phyloP scores from a whole-genome alignment of 805 yeast species.

The Wickerhamiella slavikovae region DNA sequence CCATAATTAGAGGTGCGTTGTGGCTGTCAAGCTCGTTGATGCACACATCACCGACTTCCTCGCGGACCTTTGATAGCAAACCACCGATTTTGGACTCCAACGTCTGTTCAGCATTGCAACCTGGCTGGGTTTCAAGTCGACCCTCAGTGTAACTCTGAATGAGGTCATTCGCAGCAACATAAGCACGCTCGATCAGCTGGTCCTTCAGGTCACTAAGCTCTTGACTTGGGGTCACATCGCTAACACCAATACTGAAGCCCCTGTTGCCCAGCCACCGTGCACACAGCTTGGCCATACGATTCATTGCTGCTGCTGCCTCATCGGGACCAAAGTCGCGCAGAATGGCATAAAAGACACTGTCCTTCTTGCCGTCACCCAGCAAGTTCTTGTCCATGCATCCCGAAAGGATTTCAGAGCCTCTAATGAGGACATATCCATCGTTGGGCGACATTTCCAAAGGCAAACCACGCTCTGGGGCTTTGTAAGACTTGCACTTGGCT shows the following conservation, averaged over 20 bases:
- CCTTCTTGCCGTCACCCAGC: constrained; percentile 95
- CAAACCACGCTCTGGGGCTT: constrained; percentile 47
- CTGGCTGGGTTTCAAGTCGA: constrained; percentile 92
- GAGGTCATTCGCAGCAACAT: constrained; percentile 74
- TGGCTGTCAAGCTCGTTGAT: constrained; percentile 72
- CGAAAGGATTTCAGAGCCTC: constrained; percentile 72
- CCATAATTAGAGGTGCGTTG: constrained; percentile 96
- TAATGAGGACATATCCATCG: constrained; percentile 79
- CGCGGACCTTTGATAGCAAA: constrained; percentile 86
- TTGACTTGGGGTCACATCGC: constrained; percentile 85
- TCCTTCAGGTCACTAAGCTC: constrained; percentile 64
- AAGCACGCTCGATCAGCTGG: constrained; percentile 74
- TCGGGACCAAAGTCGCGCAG: constrained; percentile 91
- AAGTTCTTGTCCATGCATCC: constrained; percentile 96
- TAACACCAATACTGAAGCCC: constrained; percentile 93
- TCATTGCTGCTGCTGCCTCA: constrained; percentile 92
- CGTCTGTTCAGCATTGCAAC: constrained; percentile 97
- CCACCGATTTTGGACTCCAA: constrained; percentile 97
- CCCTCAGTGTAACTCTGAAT: constrained; percentile 64
- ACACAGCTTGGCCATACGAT: constrained; percentile 97
- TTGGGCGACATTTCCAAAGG: constrained; percentile 95
- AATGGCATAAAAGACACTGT: constrained; percentile 87
- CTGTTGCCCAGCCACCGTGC: constrained; percentile 87
- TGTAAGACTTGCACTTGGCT: constrained; percentile 80
- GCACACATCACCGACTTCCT: constrained; percentile 97